These are phyloP conservation scores for Coniochaeta sp. DNA, from an alignment of 2,329 filamentous ascomycete species.

Conservation along the genomic window DNA sequence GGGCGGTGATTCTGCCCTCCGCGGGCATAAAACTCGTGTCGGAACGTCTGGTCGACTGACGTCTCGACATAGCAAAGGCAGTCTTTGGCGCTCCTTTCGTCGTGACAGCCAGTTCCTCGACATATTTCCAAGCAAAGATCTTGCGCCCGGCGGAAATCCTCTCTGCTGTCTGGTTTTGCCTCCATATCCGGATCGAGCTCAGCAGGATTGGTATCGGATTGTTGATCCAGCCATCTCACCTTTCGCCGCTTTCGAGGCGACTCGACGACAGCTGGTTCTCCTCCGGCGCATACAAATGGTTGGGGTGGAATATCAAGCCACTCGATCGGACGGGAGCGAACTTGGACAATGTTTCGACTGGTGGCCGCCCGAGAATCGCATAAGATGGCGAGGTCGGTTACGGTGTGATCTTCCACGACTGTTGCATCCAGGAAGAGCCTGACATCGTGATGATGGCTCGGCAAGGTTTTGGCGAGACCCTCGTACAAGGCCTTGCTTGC, in stretches of 20 bases:
- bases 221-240: not conserved
- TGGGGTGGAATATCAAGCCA: not conserved
- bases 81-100: not conserved
- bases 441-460: not conserved
- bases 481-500: not conserved
- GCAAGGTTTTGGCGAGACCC: not conserved
- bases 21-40: not conserved
- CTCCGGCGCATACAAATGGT: not conserved
- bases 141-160: not conserved
- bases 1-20: not conserved
- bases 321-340: not conserved
- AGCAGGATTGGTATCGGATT: not conserved
- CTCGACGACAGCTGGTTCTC: not conserved
- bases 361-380: not conserved
- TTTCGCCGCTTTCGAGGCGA: not conserved
- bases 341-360: not conserved
- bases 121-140: not conserved
- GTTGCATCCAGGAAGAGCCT: not conserved
- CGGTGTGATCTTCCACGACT: not conserved
- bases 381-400: not conserved
- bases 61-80: conserved; percentile 2
- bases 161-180: not conserved
- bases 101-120: not conserved
- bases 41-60: not conserved
- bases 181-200: not conserved